These are phyloP conservation scores for Aethionema arabicum DNA, from an alignment of 345 rosid genomes.

Conservation along the genomic window DNA sequence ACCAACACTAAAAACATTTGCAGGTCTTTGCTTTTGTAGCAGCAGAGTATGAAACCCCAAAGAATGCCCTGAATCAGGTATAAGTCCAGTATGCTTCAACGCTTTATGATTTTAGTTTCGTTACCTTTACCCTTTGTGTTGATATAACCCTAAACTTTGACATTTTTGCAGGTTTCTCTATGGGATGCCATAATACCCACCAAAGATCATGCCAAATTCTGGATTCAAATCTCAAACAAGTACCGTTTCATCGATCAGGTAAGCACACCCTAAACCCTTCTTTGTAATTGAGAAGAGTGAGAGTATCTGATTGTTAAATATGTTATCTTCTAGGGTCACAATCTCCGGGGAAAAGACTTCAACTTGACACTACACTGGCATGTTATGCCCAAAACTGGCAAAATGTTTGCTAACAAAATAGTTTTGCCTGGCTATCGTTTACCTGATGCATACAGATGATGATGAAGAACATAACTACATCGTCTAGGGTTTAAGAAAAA, in stretches of 20 bases:
- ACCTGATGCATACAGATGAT: conserved; percentile 74
- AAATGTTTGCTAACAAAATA: conserved; percentile 83
- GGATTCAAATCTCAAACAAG: conserved; percentile 81
- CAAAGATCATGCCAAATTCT: conserved; percentile 77
- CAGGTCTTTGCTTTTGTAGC: conserved; percentile 89
- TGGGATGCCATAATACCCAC: conserved; percentile 92
- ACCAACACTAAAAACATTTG: conserved; percentile 17
- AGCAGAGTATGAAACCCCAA: conserved; percentile 81
- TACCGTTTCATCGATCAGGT: conserved; percentile 95
- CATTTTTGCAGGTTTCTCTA: conserved; percentile 61
- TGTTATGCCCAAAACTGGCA: conserved; percentile 98
- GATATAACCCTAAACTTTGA: not conserved
- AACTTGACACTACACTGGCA: conserved; percentile 96
- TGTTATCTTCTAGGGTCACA: conserved; percentile 59
- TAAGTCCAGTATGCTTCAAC: conserved; percentile 6
- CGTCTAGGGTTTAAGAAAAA: conserved; percentile 14
- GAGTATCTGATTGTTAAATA: conserved; percentile 19
- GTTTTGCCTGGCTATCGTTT: conserved; percentile 76
- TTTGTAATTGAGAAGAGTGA: not conserved
- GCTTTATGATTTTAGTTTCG: conserved; percentile 6
- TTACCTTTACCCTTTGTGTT: conserved; percentile 4
- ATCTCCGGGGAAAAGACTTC: conserved; percentile 78
- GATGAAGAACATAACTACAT: conserved; percentile 3
- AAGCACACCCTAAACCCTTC: not conserved
- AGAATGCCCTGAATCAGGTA: conserved; percentile 89